Percentiles rank a stretch among this genome's conserved stretches.
Conservation (phyloP, 768 basidiomycete genomes). For the Hericium rajendrae region DNA sequence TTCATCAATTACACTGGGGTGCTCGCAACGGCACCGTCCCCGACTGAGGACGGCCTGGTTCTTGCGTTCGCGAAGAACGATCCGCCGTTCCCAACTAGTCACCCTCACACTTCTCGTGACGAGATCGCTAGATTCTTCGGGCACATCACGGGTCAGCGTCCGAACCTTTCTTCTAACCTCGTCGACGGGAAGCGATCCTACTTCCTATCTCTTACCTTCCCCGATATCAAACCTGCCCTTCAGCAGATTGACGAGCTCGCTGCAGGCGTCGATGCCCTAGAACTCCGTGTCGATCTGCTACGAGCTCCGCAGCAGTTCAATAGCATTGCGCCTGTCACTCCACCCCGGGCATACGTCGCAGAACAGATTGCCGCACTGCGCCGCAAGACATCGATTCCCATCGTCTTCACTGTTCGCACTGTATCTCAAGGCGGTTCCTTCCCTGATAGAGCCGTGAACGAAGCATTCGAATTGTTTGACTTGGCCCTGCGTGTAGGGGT, state of each 20-base stretch:
- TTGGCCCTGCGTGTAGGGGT: slow-evolving; percentile 76
- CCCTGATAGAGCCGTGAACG: slow-evolving; percentile 66
- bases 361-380: slow-evolving; percentile 75
- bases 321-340: slow-evolving; percentile 43
- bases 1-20: slow-evolving; percentile 66
- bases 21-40: slow-evolving; percentile 3
- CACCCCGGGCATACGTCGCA: slow-evolving; percentile 63
- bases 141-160: slow-evolving; percentile 66
- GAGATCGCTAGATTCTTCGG: slow-evolving; percentile 83
- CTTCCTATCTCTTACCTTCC: slow-evolving; percentile 90
- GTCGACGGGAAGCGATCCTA: slow-evolving; percentile 58
- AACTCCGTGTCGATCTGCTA: slow-evolving; percentile 89
- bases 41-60: neutral
- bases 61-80: slow-evolving; percentile 9
- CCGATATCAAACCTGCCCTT: slow-evolving; percentile 69
- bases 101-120: slow-evolving; percentile 31
- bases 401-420: slow-evolving; percentile 89
- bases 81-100: slow-evolving; percentile 1
- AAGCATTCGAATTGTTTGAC: slow-evolving; percentile 65
- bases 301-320: slow-evolving; percentile 39
- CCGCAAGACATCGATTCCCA: slow-evolving; percentile 67
- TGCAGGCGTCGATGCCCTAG: slow-evolving; percentile 83
- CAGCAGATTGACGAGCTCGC: slow-evolving; percentile 61
- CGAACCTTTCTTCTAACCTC: slow-evolving; percentile 54
- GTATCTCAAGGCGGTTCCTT: slow-evolving; percentile 85